These are phyloP conservation scores for Phaeosphaeria sp. DNA, from an alignment of 2,329 filamentous ascomycete genomes.

Conservation along the genomic window DNA sequence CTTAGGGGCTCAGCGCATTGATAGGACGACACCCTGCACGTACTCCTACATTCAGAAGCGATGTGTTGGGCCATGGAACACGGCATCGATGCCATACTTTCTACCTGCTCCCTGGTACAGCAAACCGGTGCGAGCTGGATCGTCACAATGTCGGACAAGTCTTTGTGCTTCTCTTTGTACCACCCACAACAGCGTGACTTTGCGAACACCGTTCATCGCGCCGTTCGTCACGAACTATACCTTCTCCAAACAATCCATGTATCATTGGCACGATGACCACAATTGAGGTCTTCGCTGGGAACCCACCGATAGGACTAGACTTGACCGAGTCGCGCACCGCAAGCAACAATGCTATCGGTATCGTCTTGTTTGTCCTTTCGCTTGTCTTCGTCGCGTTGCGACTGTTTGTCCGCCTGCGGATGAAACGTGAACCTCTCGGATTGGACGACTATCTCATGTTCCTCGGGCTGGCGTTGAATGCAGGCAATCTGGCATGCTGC, in stretches of 20 bases:
- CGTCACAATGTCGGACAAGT: background rate
- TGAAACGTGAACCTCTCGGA: conserved; percentile 23
- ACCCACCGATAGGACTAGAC: conserved; percentile 24
- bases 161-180: background rate
- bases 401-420: conserved; percentile 21
- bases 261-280: background rate
- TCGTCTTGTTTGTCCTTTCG: conserved; percentile 26
- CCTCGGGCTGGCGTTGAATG: conserved; percentile 24
- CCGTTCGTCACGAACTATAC: background rate
- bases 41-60: background rate
- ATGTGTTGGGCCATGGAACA: background rate
- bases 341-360: conserved; percentile 29
- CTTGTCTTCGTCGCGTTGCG: conserved; percentile 26
- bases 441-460: conserved; percentile 35
- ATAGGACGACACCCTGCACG: background rate
- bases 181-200: background rate
- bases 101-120: background rate
- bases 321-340: conserved; percentile 27
- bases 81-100: background rate
- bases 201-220: background rate
- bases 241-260: background rate
- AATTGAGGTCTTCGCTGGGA: conserved; percentile 6
- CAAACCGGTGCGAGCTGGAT: background rate
- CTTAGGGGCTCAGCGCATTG: background rate
- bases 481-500: conserved; percentile 32